These are phyloP conservation scores for Mycena galericulata DNA, from an alignment of 768 basidiomycete species.

Conservation along the genomic window DNA sequence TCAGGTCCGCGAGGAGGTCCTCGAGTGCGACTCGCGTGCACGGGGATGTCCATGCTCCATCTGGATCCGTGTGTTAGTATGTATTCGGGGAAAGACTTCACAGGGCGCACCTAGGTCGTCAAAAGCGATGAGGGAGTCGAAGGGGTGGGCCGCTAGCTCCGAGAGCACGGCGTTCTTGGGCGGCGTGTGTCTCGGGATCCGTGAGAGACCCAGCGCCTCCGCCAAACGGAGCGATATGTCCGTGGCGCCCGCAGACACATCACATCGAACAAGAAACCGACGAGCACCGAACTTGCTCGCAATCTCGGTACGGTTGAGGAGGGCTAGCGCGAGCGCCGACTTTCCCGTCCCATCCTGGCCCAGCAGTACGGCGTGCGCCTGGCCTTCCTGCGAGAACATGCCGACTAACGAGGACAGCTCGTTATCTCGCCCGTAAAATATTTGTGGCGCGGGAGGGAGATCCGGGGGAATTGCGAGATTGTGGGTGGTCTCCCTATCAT, in stretches of 20 bases:
- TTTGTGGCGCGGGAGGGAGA: conserved; percentile 26
- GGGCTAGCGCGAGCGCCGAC: conserved; percentile 25
- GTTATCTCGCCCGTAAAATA: conserved; percentile 26
- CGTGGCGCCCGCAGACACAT: background rate
- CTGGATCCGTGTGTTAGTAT: background rate
- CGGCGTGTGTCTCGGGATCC: background rate
- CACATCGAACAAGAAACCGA: conserved; percentile 17
- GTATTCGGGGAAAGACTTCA: background rate
- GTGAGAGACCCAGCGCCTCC: conserved; percentile 2
- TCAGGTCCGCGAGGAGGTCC: conserved; percentile 15
- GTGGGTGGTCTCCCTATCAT: background rate
- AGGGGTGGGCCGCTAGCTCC: background rate
- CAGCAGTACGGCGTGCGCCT: background rate
- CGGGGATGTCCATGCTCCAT: background rate
- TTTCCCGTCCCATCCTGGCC: conserved; percentile 22
- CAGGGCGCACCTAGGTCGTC: conserved; percentile 20
- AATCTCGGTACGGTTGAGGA: conserved; percentile 22
- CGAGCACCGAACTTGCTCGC: conserved; percentile 4
- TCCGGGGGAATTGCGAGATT: background rate
- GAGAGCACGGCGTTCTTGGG: conserved; percentile 3
- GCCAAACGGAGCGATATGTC: background rate
- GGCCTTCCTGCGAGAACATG: background rate
- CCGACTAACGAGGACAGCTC: conserved; percentile 13
- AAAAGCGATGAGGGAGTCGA: conserved; percentile 18
- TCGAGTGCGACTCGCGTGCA: background rate